A percentile compares a stretch with the other conserved stretches of the same genome.
These are phyloP conservation scores for Solanum sparsipilum DNA, from an alignment of 257 asterid species.

Conservation along the genomic window DNA sequence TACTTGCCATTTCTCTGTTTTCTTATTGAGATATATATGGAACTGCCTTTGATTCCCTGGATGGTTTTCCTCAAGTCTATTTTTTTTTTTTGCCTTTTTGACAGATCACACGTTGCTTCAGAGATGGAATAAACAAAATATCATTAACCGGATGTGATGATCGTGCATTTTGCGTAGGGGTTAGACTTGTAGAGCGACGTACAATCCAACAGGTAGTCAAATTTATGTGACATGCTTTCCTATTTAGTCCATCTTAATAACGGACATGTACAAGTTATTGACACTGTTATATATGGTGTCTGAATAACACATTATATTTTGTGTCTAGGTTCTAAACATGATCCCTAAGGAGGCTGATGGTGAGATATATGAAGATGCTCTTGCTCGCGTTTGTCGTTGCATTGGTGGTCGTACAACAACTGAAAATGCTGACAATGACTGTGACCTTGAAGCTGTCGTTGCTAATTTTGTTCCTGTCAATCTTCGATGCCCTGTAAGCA, in stretches of 20 bases:
- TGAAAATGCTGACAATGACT: constrained; percentile 46
- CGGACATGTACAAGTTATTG: not conserved
- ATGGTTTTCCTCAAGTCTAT: not conserved
- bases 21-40: not conserved
- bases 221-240: not conserved
- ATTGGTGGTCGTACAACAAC: constrained; percentile 48
- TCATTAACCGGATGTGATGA: constrained; percentile 51
- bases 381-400: constrained; percentile 26
- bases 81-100: not conserved
- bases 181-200: constrained; percentile 61
- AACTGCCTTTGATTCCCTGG: not conserved
- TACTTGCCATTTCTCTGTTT: not conserved
- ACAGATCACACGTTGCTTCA: constrained; percentile 51
- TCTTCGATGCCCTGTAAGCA: constrained; percentile 77
- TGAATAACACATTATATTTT: not conserved
- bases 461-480: constrained; percentile 57
- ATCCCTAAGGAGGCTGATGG: constrained; percentile 66
- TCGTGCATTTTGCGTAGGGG: constrained; percentile 60
- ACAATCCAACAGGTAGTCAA: constrained; percentile 52
- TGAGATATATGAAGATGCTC: constrained; percentile 62
- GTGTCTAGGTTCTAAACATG: constrained; percentile 41
- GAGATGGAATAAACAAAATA: constrained; percentile 65
- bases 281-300: not conserved
- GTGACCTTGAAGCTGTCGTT: constrained; percentile 62
- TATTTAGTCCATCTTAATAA: not conserved